phyloP scores from a whole-genome alignment of 495 filamentous ascomycete genomes.

The Halenospora varia region DNA sequence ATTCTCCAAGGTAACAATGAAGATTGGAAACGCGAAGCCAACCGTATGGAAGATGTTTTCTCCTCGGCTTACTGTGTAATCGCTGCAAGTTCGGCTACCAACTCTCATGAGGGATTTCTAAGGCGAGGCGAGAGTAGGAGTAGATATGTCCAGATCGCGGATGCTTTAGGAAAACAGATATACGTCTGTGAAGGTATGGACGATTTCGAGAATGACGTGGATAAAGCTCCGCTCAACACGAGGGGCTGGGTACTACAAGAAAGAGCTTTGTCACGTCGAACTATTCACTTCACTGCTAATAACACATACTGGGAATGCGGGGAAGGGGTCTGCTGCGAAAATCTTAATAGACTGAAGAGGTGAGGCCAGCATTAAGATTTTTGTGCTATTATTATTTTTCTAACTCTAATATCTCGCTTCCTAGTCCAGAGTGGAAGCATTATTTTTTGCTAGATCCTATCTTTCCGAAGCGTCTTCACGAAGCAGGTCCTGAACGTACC shows the following conservation, averaged over 20 bases:
- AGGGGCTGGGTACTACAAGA: constrained; percentile 20
- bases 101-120: constrained; percentile 20
- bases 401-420: constrained; percentile 3
- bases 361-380: constrained; percentile 1
- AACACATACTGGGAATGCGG: constrained; percentile 24
- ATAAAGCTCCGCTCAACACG: constrained; percentile 29
- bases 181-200: constrained; percentile 25
- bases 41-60: constrained; percentile 20
- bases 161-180: not conserved
- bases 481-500: not conserved
- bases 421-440: constrained; percentile 11
- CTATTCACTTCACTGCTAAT: constrained; percentile 8
- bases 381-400: not conserved
- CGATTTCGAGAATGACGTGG: constrained; percentile 32
- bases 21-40: constrained; percentile 16
- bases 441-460: constrained; percentile 33
- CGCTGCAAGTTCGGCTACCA: constrained; percentile 19
- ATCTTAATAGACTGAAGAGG: constrained; percentile 3
- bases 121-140: not conserved
- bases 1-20: constrained; percentile 17
- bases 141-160: not conserved
- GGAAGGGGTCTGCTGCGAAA: constrained; percentile 31
- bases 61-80: constrained; percentile 18
- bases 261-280: constrained; percentile 7
- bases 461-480: constrained; percentile 28